Percentiles rank a stretch among this genome's conserved stretches.
These are phyloP conservation scores for Microthlaspi erraticum DNA, from an alignment of 345 rosid species.

Conservation along the genomic window DNA sequence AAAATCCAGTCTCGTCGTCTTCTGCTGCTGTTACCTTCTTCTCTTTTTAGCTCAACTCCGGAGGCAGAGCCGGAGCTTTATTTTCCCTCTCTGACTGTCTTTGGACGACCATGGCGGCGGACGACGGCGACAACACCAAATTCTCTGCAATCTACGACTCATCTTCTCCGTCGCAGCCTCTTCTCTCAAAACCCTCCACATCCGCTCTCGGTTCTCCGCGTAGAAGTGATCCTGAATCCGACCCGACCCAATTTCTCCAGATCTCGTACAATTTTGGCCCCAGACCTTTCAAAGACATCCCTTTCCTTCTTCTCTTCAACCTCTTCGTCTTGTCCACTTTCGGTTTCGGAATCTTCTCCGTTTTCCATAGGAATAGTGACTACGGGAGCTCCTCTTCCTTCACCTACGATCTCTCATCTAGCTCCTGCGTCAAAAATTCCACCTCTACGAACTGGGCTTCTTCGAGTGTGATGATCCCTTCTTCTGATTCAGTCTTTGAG, in stretches of 20 bases:
- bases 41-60: constrained; percentile 20
- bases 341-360: constrained; percentile 75
- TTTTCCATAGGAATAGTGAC: constrained; percentile 62
- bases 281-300: constrained; percentile 75
- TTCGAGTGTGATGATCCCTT: constrained; percentile 26
- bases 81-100: constrained; percentile 24
- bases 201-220: constrained; percentile 50
- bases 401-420: constrained; percentile 56
- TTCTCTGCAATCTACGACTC: constrained; percentile 50
- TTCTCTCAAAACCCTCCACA: constrained; percentile 63
- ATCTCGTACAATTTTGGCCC: constrained; percentile 81
- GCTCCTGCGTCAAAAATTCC: constrained; percentile 59
- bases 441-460: constrained; percentile 39
- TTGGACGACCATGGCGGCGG: constrained; percentile 55
- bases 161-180: constrained; percentile 66
- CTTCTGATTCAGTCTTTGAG: constrained; percentile 46
- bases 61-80: constrained; percentile 22
- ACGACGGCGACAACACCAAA: constrained; percentile 57
- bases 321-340: constrained; percentile 68
- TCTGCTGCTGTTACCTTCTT: constrained; percentile 25
- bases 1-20: constrained; percentile 18
- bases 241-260: constrained; percentile 84
- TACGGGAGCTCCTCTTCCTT: constrained; percentile 59
- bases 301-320: constrained; percentile 71
- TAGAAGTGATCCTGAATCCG: constrained; percentile 49